Conservation (phyloP, 768 basidiomycete species). For the Dictyophora rubrovolvata region DNA sequence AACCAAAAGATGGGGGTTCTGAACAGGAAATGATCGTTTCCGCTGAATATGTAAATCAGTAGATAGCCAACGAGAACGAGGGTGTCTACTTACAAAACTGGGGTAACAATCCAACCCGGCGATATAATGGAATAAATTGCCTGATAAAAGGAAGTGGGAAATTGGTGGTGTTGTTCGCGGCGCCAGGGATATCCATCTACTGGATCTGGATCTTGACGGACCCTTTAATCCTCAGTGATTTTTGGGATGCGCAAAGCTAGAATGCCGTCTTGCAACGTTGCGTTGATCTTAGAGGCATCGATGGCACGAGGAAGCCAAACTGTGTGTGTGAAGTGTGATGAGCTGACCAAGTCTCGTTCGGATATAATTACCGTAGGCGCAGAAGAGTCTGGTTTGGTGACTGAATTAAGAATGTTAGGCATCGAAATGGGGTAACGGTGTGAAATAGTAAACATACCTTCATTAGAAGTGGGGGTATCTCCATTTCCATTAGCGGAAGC, state of each 20-base stretch:
- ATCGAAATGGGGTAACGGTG: background rate
- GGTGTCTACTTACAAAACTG: conserved; percentile 39
- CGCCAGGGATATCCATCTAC: conserved; percentile 11
- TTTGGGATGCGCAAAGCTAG: conserved; percentile 54
- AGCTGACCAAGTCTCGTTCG: conserved; percentile 49
- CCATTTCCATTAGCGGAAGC: background rate
- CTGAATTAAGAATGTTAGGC: background rate
- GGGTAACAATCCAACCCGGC: conserved; percentile 66
- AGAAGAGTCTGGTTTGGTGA: background rate
- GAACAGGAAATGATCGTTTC: conserved; percentile 75
- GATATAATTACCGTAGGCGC: conserved; percentile 34
- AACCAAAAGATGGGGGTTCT: conserved; percentile 84
- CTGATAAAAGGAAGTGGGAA: conserved; percentile 34
- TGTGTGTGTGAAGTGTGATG: conserved; percentile 52
- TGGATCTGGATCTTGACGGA: conserved; percentile 37
- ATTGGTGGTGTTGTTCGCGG: too few species aligned
- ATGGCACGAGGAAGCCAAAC: conserved; percentile 61
- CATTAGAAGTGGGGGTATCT: background rate
- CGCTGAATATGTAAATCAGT: conserved; percentile 21
- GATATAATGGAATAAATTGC: conserved; percentile 76
- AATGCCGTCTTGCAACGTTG: conserved; percentile 60
- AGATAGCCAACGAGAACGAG: background rate
- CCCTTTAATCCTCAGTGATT: conserved; percentile 41
- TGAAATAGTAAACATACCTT: background rate
- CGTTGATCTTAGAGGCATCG: conserved; percentile 46